phyloP scores from a whole-genome alignment of 1,139 yeast genomes.

The Blastobotrys aristatus region DNA sequence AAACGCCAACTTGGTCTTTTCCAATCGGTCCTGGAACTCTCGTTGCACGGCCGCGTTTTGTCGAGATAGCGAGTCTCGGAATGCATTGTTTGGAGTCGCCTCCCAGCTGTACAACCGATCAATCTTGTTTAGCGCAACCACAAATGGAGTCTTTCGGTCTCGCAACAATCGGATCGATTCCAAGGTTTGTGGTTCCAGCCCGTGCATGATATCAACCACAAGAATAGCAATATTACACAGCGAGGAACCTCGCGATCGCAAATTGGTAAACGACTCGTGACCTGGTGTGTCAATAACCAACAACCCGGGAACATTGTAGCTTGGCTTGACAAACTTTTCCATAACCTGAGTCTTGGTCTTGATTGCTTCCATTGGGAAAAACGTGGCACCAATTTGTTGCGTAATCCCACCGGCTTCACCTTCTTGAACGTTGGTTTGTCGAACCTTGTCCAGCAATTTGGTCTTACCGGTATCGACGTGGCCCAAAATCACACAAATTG shows the following conservation, averaged over 20 bases:
- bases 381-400: conserved; percentile 99
- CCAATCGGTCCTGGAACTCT: conserved; percentile 85
- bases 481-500: conserved; percentile 97
- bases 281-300: conserved; percentile 98
- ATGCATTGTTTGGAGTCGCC: conserved; percentile 80
- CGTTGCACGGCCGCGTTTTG: conserved; percentile 83
- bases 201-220: conserved; percentile 98
- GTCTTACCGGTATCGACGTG: conserved; percentile 99
- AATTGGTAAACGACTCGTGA: conserved; percentile 97
- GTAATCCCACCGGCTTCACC: conserved; percentile 99
- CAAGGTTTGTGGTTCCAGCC: conserved; percentile 93
- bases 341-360: conserved; percentile 86
- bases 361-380: conserved; percentile 95
- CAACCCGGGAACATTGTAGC: conserved; percentile 92
- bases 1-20: conserved; percentile 80
- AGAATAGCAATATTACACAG: conserved; percentile 97
- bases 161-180: conserved; percentile 89
- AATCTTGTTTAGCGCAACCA: conserved; percentile 94
- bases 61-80: conserved; percentile 85
- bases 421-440: conserved; percentile 99
- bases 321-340: conserved; percentile 77
- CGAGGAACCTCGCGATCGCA: conserved; percentile 98
- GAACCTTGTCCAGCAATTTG: conserved; percentile 87
- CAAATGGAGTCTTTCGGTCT: conserved; percentile 96
- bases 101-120: conserved; percentile 98